Conservation (phyloP, 2,329 filamentous ascomycete species). For the Fusarium nanum region DNA sequence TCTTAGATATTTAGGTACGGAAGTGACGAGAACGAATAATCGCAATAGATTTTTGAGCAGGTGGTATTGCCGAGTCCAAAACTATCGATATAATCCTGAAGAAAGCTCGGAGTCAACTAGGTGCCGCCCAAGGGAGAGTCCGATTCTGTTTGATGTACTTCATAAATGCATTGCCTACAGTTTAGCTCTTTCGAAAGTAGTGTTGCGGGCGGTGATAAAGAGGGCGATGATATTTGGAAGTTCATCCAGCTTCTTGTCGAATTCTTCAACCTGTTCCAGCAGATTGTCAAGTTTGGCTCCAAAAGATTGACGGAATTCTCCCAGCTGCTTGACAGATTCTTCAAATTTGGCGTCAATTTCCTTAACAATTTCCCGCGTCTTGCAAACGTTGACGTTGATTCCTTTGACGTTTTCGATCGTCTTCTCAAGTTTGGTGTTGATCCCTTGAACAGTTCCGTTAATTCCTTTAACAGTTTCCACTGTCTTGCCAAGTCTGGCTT, state of each 20-base stretch:
- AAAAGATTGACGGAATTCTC: too few species aligned
- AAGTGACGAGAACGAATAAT: background rate
- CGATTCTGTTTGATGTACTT: background rate
- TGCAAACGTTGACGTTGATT: too few species aligned
- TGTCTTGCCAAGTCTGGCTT: background rate
- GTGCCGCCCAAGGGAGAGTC: background rate
- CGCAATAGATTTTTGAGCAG: background rate
- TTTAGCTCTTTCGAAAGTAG: background rate
- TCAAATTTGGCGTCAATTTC: background rate
- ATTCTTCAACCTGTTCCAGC: too few species aligned
- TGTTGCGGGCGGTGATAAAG: background rate
- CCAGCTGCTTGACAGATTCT: background rate
- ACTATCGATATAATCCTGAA: background rate
- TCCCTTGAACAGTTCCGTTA: too few species aligned
- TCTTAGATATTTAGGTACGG: rapidly evolving
- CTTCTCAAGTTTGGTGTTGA: too few species aligned
- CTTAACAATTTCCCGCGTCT: too few species aligned
- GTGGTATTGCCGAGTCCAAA: background rate
- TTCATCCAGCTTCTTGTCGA: background rate
- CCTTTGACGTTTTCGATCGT: too few species aligned
- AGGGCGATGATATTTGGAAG: background rate
- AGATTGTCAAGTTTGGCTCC: too few species aligned
- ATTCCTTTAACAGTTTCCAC: too few species aligned
- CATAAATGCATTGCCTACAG: background rate
- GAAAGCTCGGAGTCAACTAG: background rate